These are phyloP conservation scores for Penicillium polonicum DNA, from an alignment of 2,329 filamentous ascomycete species.

Conservation along the genomic window DNA sequence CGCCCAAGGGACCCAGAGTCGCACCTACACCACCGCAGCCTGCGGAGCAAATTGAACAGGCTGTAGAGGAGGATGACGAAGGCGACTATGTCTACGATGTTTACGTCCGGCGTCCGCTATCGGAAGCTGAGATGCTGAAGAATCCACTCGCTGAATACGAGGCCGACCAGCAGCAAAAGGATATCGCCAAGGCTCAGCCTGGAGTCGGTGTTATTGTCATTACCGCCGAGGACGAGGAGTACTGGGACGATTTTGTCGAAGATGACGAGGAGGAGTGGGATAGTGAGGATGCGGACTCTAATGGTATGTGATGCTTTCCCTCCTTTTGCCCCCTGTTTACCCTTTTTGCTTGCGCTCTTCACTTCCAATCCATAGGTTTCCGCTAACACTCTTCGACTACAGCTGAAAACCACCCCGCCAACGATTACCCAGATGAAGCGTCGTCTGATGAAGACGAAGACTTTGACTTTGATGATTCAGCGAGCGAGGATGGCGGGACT, in stretches of 20 bases:
- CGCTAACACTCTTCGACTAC: constrained; percentile 2
- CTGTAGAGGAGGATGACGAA: constrained; percentile 43
- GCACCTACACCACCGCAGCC: constrained; percentile 5
- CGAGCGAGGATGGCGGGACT: constrained; percentile 30
- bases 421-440: constrained; percentile 53
- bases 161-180: constrained; percentile 29
- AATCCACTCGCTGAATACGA: constrained; percentile 36
- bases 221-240: constrained; percentile 47
- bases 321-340: neutral
- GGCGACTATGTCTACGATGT: constrained; percentile 62
- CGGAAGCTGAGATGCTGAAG: constrained; percentile 33
- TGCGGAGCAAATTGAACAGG: constrained; percentile 1
- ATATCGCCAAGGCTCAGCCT: constrained; percentile 32
- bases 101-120: constrained; percentile 54
- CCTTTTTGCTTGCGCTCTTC: neutral
- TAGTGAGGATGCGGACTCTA: constrained; percentile 63
- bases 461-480: constrained; percentile 41
- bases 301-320: constrained; percentile 43
- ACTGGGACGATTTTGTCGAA: constrained; percentile 58
- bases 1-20: constrained; percentile 31
- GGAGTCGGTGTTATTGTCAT: constrained; percentile 46
- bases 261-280: constrained; percentile 58
- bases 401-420: constrained; percentile 52
- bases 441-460: constrained; percentile 48
- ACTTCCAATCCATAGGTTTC: neutral